phyloP scores from a whole-genome alignment of 495 filamentous ascomycete genomes.

The Podospora sp. region DNA sequence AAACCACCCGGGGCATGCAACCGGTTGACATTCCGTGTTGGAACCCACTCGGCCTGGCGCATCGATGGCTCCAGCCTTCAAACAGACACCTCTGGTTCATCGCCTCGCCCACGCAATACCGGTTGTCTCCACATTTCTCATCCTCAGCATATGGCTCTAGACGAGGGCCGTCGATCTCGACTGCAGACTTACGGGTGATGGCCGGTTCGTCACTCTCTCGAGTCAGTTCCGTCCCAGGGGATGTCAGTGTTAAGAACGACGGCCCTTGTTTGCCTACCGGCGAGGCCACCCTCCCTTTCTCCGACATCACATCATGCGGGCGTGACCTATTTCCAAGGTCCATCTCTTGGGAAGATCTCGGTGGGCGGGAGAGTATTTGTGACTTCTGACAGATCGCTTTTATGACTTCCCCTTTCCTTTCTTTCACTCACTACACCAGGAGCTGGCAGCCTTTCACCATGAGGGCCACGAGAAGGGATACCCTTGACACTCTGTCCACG shows the following conservation, averaged over 20 bases:
- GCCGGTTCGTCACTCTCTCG: background rate
- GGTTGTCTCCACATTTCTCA: background rate
- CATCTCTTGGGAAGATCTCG: background rate
- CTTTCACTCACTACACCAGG: background rate
- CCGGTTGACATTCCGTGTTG: background rate
- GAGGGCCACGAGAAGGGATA: conserved; percentile 23
- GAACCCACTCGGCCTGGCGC: background rate
- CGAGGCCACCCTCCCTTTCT: background rate
- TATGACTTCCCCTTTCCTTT: background rate
- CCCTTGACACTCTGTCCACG: conserved; percentile 26
- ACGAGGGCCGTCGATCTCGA: background rate
- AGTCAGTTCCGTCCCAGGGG: background rate
- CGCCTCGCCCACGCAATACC: background rate
- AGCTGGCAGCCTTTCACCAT: conserved; percentile 15
- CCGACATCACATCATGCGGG: background rate
- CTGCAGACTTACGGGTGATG: background rate
- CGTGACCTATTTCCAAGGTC: background rate
- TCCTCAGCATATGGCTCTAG: background rate
- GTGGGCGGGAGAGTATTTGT: background rate
- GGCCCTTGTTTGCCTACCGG: background rate
- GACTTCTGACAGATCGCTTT: conserved; percentile 3
- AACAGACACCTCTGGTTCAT: background rate
- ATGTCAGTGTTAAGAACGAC: background rate
- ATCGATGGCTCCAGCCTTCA: background rate
- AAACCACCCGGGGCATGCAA: background rate